Percentiles rank a stretch among this genome's conserved stretches.
phyloP scores from a whole-genome alignment of 768 basidiomycete genomes.

The Butyriboletus loyo region DNA sequence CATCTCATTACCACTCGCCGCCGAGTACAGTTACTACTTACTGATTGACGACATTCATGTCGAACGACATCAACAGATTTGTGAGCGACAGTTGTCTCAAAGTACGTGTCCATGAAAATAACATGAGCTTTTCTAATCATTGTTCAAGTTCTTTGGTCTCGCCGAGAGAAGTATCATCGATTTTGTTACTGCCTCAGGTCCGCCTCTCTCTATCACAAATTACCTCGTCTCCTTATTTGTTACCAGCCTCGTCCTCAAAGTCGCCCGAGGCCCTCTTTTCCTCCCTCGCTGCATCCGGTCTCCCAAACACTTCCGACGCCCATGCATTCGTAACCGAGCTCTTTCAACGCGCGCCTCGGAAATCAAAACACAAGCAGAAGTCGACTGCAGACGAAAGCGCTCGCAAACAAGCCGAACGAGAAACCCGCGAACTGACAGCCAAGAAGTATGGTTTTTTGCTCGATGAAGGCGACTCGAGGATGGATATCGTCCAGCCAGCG shows the following conservation, averaged over 20 bases:
- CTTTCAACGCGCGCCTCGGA: constrained; percentile 73
- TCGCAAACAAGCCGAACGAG: constrained; percentile 71
- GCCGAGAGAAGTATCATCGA: constrained; percentile 83
- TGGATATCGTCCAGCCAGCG: constrained; percentile 38
- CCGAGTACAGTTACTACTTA: neutral
- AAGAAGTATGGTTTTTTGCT: constrained; percentile 79
- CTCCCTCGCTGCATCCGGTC: constrained; percentile 71
- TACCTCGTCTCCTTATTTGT: neutral
- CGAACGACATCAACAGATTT: constrained; percentile 63
- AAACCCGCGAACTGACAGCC: constrained; percentile 61
- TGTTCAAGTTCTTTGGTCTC: constrained; percentile 70
- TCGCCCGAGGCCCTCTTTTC: constrained; percentile 73
- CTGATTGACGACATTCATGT: constrained; percentile 45
- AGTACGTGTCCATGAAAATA: constrained; percentile 38
- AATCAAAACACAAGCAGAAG: constrained; percentile 64
- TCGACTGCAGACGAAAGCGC: constrained; percentile 38
- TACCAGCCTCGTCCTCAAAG: constrained; percentile 73
- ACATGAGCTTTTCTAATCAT: neutral
- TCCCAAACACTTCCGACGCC: constrained; percentile 77
- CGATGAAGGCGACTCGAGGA: constrained; percentile 72
- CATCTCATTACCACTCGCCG: neutral
- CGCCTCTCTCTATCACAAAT: constrained; percentile 9
- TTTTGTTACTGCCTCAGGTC: constrained; percentile 85
- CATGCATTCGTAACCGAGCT: constrained; percentile 80
- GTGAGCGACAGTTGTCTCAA: constrained; percentile 76